phyloP scores from a whole-genome alignment of 257 asterid genomes.

The Euphrasia confusa region DNA sequence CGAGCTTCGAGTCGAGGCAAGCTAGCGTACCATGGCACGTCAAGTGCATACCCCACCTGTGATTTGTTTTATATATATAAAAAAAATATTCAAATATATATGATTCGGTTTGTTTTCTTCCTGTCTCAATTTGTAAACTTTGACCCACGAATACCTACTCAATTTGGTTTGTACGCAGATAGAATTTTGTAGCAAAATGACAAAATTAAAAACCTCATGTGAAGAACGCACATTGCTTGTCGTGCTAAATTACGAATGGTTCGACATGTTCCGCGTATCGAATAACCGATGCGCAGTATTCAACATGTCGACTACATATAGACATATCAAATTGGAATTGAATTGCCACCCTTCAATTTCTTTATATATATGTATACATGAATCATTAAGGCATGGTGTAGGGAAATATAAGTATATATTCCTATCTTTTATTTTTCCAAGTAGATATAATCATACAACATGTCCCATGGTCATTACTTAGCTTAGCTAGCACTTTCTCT shows the following conservation, averaged over 20 bases:
- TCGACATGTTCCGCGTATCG: not conserved
- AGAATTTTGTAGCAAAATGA: conserved; percentile 3
- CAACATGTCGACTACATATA: not conserved
- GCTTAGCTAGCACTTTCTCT: conserved; percentile 10
- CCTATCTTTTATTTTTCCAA: conserved; percentile 5
- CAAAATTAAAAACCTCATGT: not conserved
- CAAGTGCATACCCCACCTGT: conserved; percentile 62
- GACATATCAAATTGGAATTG: not conserved
- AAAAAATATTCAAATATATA: too few species aligned
- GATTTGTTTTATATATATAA: not conserved
- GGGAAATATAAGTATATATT: conserved; percentile 8
- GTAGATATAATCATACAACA: conserved; percentile 19
- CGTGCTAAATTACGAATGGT: not conserved
- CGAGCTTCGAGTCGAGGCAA: conserved; percentile 76
- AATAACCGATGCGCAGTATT: not conserved
- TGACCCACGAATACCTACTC: conserved; percentile 1
- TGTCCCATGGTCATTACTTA: conserved; percentile 15
- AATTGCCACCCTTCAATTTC: not conserved
- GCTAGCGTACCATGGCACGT: conserved; percentile 75
- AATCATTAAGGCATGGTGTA: conserved; percentile 12
- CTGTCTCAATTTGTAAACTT: not conserved
- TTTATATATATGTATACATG: not conserved
- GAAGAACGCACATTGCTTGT: conserved; percentile 9
- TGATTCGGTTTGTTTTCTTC: not conserved
- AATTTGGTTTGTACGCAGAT: not conserved